Evolutionary conservation across 192 early-diverging fungal genomes (phyloP).

Genomic region (Helicostylum pulchrum): DNA sequence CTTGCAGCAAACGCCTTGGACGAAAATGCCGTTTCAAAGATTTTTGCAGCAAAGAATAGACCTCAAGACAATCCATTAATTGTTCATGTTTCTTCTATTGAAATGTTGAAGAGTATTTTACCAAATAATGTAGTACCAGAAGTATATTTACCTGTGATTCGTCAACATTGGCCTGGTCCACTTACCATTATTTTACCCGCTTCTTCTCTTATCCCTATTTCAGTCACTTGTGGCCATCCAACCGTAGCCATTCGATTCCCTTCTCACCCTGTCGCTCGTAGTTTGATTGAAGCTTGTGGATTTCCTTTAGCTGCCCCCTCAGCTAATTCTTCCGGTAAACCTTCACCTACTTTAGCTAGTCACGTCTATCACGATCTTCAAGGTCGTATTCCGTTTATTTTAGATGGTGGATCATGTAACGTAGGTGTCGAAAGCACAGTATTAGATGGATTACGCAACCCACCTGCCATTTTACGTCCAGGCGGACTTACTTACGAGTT

Average conservation of each 20-base stretch:
- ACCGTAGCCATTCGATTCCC: constrained; percentile 93
- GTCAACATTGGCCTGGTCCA: constrained; percentile 87
- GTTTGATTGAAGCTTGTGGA: constrained; percentile 77
- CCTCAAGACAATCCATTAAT: constrained; percentile 97
- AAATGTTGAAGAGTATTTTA: constrained; percentile 77
- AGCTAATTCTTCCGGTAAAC: constrained; percentile 95
- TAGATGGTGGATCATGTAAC: constrained; percentile 88
- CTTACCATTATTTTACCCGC: constrained; percentile 87
- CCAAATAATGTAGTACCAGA: constrained; percentile 61
- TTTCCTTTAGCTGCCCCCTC: constrained; percentile 95
- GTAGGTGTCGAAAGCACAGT: constrained; percentile 95
- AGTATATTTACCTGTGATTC: constrained; percentile 67
- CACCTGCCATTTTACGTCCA: constrained; percentile 85
- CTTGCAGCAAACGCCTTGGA: constrained; percentile 86
- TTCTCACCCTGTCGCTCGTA: constrained; percentile 85
- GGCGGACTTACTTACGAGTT: constrained; percentile 89
- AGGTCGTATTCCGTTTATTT: constrained; percentile 76
- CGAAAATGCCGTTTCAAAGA: constrained; percentile 60
- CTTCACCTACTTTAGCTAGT: constrained; percentile 86
- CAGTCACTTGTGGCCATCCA: constrained; percentile 78
- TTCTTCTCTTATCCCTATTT: constrained; percentile 62
- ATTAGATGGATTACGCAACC: constrained; percentile 69
- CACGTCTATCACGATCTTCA: constrained; percentile 86
- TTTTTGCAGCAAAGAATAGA: constrained; percentile 85
- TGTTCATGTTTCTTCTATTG: constrained; percentile 88